These are phyloP conservation scores for Tylopilus plumbeoviolaceoides DNA, from an alignment of 768 basidiomycete species.

Conservation along the genomic window DNA sequence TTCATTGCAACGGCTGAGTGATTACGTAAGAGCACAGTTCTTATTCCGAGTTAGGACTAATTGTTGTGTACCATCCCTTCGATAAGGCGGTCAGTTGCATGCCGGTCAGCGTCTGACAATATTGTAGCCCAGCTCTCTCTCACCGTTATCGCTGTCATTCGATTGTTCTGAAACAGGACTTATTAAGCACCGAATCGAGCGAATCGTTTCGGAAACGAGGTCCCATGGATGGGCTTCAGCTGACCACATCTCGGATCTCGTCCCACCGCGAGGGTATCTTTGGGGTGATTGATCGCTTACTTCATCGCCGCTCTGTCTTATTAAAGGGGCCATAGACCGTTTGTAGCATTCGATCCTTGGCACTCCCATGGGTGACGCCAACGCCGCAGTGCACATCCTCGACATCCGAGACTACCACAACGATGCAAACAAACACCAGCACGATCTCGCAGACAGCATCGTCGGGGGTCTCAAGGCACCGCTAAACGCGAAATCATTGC, in stretches of 20 bases:
- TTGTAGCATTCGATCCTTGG: too few relatives aligned
- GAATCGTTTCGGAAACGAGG: background rate
- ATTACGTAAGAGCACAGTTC: too few relatives aligned
- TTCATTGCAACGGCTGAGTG: too few relatives aligned
- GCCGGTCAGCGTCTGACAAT: background rate
- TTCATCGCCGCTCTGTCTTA: too few relatives aligned
- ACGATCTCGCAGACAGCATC: conserved; percentile 45
- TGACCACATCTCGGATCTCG: too few relatives aligned
- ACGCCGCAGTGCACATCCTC: conserved; percentile 16
- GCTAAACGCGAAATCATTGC: conserved; percentile 56
- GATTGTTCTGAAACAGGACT: background rate
- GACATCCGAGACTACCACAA: conserved; percentile 19
- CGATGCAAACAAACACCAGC: background rate
- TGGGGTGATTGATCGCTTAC: too few relatives aligned
- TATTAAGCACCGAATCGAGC: background rate
- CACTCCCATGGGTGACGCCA: conserved; percentile 20
- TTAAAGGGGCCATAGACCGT: background rate
- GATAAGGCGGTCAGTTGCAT: too few relatives aligned
- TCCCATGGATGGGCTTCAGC: too few relatives aligned
- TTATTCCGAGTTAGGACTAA: too few relatives aligned
- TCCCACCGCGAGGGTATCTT: too few relatives aligned
- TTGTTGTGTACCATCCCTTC: too few relatives aligned
- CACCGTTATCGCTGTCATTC: background rate
- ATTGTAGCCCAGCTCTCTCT: background rate
- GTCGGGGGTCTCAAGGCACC: conserved; percentile 53